These are phyloP conservation scores for Plasmodium falciparum DNA, from an alignment of 169 alveolate species.

Conservation along the genomic window DNA sequence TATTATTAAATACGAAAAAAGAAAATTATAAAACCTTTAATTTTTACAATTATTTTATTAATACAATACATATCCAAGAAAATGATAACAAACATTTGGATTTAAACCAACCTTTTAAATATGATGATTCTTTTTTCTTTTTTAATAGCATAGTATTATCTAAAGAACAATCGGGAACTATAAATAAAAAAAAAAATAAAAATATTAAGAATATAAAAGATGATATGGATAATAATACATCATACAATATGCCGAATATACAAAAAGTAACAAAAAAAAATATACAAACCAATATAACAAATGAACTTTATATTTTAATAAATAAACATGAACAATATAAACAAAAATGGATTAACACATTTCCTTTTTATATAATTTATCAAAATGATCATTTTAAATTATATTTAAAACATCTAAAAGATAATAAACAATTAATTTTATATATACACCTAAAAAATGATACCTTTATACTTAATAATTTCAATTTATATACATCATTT, in stretches of 20 bases:
- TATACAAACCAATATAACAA: not conserved
- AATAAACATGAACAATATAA: not conserved
- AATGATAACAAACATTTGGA: not conserved
- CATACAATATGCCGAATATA: not conserved
- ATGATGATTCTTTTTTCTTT: constrained; percentile 52
- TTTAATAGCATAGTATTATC: not conserved
- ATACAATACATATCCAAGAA: not conserved
- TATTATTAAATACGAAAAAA: not conserved
- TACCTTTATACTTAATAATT: not conserved
- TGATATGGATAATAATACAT: not conserved
- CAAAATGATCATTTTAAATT: constrained; percentile 19
- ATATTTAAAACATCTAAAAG: constrained; percentile 16
- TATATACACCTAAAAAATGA: constrained; percentile 1
- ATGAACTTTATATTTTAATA: not conserved
- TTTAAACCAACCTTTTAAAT: constrained; percentile 41
- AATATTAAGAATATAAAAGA: not conserved
- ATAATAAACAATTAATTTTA: constrained; percentile 5
- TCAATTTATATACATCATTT: constrained; percentile 9
- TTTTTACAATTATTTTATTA: constrained; percentile 9
- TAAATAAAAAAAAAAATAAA: not conserved
- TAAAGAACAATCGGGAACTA: no score
- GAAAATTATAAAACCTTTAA: not conserved
- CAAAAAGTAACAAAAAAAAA: not conserved
- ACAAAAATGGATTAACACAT: constrained; percentile 1
- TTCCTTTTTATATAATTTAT: constrained; percentile 5